Base-by-base conservation (phyloP, 2,329 filamentous ascomycete species). In the Aspergillus ochraceus region DNA sequence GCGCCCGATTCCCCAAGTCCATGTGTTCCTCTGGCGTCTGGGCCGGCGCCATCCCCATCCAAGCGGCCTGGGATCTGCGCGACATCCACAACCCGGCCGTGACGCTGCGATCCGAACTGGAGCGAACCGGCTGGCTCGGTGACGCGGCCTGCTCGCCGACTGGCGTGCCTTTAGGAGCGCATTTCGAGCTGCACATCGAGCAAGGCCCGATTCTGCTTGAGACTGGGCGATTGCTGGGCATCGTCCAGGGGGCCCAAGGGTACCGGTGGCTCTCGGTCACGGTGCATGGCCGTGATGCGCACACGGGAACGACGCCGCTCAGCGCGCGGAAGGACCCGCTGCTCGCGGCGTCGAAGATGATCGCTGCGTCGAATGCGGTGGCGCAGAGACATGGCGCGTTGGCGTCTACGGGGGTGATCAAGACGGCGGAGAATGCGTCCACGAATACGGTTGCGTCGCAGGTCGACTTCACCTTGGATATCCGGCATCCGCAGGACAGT, bases 101-200 rank as follows among this genome's bases (percentile, higher is more conserved):
- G 4, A 89, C 84, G 6, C 82, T 88, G 73, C 85, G 78, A 53
- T 83, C 78, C 0, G 88, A 91, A 66, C 80, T 92, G 0, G 77
- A 87, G 65, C 78, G 87, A 2, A 90, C 90, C 50, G 87, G 87
- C 0, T 91, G 89, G 62, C 74, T 90, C 0, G 90, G 90, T 3
- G 65, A 74, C 0, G 75, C 80, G 0, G 78, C 82, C 12, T 83
- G 83, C 20, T 84, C 80, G 57, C 76, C 85, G 67, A 73, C 80
- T 57, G 52, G 22, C 2, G 79, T 79, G 20, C 88, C 88, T 0
- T 85, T 92, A 70, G 88, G 83, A 0, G 90, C 89, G 0, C 90
- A 92, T 70, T 92, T 93, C 67, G 90, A 93, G 71, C 79, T 93
- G 4, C 90, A 93, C 69, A 93, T 93, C 51, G 90, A 93, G 70